phyloP scores from a whole-genome alignment of 192 early-diverging fungal species.

The Backusella liffmaniae region DNA sequence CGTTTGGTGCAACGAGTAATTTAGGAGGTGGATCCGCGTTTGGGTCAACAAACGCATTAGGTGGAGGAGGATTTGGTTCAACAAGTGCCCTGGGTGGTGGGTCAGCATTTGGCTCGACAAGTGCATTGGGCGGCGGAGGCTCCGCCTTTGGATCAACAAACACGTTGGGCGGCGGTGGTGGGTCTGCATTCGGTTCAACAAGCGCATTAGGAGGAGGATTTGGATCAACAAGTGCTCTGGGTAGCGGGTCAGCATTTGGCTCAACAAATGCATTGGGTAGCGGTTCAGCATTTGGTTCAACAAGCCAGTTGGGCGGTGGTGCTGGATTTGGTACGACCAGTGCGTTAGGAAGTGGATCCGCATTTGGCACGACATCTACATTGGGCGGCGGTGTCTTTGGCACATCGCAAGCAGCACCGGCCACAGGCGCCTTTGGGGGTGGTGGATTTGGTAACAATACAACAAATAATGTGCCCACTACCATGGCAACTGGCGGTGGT shows the following conservation, averaged over 20 bases:
- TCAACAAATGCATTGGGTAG: slow-evolving; percentile 18
- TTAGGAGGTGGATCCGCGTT: slow-evolving; percentile 22
- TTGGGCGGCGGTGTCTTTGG: background rate
- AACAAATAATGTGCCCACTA: background rate
- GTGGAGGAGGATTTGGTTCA: background rate
- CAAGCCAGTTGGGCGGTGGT: slow-evolving; percentile 21
- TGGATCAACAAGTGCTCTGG: slow-evolving; percentile 12
- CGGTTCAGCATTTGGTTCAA: slow-evolving; percentile 5
- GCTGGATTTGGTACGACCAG: slow-evolving; percentile 16
- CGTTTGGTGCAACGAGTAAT: slow-evolving; percentile 12
- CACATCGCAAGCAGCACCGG: background rate
- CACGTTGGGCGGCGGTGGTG: background rate
- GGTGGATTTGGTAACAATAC: background rate
- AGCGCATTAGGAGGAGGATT: slow-evolving; percentile 16
- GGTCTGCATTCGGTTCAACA: slow-evolving; percentile 16
- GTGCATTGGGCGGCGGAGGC: slow-evolving; percentile 25
- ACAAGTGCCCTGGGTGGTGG: slow-evolving; percentile 11
- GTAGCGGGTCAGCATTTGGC: slow-evolving; percentile 19
- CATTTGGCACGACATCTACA: background rate
- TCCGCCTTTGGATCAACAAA: slow-evolving; percentile 11
- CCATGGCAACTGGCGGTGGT: background rate
- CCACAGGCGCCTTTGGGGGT: background rate
- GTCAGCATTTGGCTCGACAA: slow-evolving; percentile 11
- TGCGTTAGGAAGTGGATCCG: slow-evolving; percentile 16
- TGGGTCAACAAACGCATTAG: slow-evolving; percentile 13